These are phyloP conservation scores for Lichtheimia corymbifera DNA, from an alignment of 371 early-diverging fungal genomes.

Conservation along the genomic window DNA sequence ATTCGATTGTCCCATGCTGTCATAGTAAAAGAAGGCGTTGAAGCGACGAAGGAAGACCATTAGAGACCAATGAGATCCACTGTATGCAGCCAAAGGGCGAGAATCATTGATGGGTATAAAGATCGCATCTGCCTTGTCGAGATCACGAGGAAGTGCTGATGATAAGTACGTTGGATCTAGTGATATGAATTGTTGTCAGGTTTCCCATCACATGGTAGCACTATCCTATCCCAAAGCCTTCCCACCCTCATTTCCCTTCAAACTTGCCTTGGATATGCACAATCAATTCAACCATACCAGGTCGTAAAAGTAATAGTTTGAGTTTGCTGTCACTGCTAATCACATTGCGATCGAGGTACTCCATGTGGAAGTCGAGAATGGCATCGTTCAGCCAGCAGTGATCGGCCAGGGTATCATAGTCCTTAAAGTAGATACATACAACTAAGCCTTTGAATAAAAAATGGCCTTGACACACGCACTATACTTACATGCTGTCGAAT, in stretches of 20 bases:
- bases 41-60: slow-evolving; percentile 36
- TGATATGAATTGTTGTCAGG: neutral
- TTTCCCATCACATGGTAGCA: neutral
- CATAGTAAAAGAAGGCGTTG: slow-evolving; percentile 47
- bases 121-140: slow-evolving; percentile 28
- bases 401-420: slow-evolving; percentile 44
- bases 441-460: neutral
- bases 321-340: slow-evolving; percentile 20
- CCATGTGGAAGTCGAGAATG: slow-evolving; percentile 56
- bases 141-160: slow-evolving; percentile 33
- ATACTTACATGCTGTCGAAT: slow-evolving; percentile 32
- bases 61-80: slow-evolving; percentile 56
- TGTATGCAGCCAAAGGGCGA: slow-evolving; percentile 31
- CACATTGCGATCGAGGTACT: slow-evolving; percentile 44
- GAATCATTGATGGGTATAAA: slow-evolving; percentile 56
- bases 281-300: slow-evolving; percentile 41
- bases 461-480: neutral
- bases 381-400: slow-evolving; percentile 62
- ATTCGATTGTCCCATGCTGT: slow-evolving; percentile 41
- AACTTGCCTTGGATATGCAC: slow-evolving; percentile 34
- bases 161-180: slow-evolving; percentile 28
- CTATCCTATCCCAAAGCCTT: neutral
- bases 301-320: slow-evolving; percentile 35
- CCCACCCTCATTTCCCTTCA: no score
- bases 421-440: slow-evolving; percentile 20